Percentiles rank a stretch among this genome's conserved stretches.
phyloP scores from a whole-genome alignment of 768 basidiomycete species.

The Gymnopilus dilepis region DNA sequence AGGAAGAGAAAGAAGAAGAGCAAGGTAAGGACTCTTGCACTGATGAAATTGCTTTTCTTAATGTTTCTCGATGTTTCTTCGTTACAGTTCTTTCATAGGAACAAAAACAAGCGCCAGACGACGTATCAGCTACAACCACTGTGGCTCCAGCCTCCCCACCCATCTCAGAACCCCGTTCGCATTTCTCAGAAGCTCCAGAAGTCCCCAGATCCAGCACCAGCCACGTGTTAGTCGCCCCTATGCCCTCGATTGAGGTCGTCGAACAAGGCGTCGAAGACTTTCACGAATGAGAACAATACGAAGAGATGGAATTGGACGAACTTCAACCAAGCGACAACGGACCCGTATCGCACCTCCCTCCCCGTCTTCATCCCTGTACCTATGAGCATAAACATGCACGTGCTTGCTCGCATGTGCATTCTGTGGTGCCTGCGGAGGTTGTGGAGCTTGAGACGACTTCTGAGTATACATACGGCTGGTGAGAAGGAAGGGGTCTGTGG shows the following conservation, averaged over 20 bases:
- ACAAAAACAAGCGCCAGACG: neutral
- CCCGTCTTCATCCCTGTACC: no score
- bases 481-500: no score
- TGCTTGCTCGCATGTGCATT: no score
- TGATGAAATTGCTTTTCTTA: neutral
- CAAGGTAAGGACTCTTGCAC: neutral
- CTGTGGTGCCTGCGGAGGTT: neutral
- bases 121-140: neutral
- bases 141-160: neutral
- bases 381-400: no score
- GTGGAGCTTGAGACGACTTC: constrained; percentile 3
- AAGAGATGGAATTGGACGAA: neutral
- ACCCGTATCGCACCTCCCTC: no score
- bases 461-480: neutral
- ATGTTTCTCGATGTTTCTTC: no score
- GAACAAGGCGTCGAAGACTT: no score
- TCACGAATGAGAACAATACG: no score
- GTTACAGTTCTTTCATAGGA: neutral
- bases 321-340: neutral
- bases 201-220: neutral
- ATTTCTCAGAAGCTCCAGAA: neutral
- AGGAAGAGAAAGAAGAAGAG: neutral
- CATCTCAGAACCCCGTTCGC: neutral
- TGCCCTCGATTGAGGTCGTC: neutral
- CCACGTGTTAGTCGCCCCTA: neutral